A percentile compares a stretch with the other conserved stretches of the same genome.
phyloP scores from a whole-genome alignment of 2,329 filamentous ascomycete species.

The Pyrenochaeta sp. region DNA sequence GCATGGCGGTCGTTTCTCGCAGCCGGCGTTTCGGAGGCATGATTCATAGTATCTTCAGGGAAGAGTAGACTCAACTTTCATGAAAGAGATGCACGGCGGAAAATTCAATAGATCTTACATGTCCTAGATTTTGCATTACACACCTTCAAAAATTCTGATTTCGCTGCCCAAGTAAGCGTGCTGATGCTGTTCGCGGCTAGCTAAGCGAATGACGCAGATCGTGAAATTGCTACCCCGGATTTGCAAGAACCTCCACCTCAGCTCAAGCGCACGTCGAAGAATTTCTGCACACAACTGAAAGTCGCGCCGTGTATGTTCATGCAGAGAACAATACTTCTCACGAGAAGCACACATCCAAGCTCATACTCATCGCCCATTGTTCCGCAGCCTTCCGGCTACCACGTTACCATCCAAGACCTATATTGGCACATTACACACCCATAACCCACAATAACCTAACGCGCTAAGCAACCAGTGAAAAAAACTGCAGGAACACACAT shows the following conservation, averaged over 20 bases:
- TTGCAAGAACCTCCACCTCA: conserved; percentile 1
- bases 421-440: neutral
- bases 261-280: neutral
- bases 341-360: neutral
- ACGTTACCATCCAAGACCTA: neutral
- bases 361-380: neutral
- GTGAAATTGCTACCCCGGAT: conserved; percentile 17
- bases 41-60: neutral
- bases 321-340: neutral
- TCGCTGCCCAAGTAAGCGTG: neutral
- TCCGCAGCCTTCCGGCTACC: neutral
- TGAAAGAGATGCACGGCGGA: neutral
- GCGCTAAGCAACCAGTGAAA: neutral
- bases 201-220: conserved; percentile 6
- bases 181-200: neutral
- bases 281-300: neutral
- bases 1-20: neutral
- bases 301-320: neutral
- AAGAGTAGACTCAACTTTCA: neutral
- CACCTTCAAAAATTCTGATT: neutral
- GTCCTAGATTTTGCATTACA: neutral
- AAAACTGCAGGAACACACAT: neutral
- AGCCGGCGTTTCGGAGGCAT: neutral
- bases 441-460: neutral
- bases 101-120: neutral